A percentile compares a stretch with the other conserved stretches of the same genome.
phyloP scores from a whole-genome alignment of 2,329 filamentous ascomycete species.

The Zymoseptoria passerinii region DNA sequence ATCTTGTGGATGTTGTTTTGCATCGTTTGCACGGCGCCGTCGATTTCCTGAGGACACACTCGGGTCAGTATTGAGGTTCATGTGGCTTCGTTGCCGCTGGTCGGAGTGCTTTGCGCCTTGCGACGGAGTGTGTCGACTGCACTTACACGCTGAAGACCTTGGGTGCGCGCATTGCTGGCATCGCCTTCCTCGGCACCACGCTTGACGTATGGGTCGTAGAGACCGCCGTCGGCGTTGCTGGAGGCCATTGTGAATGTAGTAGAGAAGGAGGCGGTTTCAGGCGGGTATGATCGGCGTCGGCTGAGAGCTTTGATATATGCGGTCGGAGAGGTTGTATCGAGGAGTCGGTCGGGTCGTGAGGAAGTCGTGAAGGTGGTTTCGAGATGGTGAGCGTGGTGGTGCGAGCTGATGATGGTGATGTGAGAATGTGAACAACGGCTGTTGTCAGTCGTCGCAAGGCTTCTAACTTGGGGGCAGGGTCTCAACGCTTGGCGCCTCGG shows the following conservation, averaged over 20 bases:
- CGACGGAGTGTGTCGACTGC: background rate
- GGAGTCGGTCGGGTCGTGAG: background rate
- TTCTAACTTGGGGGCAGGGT: background rate
- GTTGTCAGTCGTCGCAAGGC: background rate
- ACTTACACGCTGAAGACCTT: slow-evolving; percentile 19
- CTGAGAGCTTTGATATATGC: slow-evolving; percentile 1
- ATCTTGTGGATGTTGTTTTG: slow-evolving; percentile 96
- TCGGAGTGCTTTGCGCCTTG: background rate
- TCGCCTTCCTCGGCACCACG: slow-evolving; percentile 16
- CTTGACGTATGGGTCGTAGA: slow-evolving; percentile 23
- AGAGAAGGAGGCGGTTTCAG: slow-evolving; percentile 5
- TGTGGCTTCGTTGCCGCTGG: background rate
- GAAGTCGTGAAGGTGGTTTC: background rate
- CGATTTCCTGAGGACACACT: slow-evolving; percentile 66
- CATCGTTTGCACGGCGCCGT: slow-evolving; percentile 92
- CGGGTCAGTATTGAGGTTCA: background rate
- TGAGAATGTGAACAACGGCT: background rate
- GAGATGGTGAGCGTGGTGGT: slow-evolving; percentile 1
- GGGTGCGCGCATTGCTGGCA: slow-evolving; percentile 15
- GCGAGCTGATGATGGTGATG: background rate
- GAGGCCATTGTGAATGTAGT: slow-evolving; percentile 9
- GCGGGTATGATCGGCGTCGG: background rate
- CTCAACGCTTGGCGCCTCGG: background rate
- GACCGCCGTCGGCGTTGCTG: slow-evolving; percentile 15
- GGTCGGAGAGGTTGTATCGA: background rate